These are phyloP conservation scores for Prosopis cineraria DNA, from an alignment of 306 rosid species.

Conservation along the genomic window DNA sequence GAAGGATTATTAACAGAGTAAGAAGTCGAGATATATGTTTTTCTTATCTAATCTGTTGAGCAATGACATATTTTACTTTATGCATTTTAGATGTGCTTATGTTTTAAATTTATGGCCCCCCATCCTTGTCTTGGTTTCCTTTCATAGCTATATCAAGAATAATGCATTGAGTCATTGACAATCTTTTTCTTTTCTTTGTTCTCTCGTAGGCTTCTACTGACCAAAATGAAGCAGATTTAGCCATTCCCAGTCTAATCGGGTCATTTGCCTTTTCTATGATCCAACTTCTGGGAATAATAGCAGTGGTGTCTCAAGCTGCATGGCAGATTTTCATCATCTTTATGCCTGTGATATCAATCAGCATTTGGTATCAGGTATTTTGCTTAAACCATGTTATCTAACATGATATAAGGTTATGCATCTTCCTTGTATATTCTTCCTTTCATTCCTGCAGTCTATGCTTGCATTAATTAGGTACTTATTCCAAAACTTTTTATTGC, in stretches of 20 bases:
- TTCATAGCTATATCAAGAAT: neutral
- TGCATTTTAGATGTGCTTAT: conserved; percentile 4
- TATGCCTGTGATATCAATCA: conserved; percentile 60
- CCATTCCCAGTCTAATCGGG: conserved; percentile 48
- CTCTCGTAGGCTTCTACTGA: conserved; percentile 74
- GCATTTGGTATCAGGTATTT: conserved; percentile 81
- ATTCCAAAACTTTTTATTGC: neutral
- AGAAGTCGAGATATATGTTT: neutral
- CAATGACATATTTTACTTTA: neutral
- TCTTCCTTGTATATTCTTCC: neutral
- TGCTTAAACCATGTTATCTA: conserved; percentile 9
- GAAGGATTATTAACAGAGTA: conserved; percentile 81
- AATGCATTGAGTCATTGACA: neutral
- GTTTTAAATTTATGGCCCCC: neutral
- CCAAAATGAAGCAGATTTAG: conserved; percentile 67
- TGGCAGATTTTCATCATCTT: conserved; percentile 83
- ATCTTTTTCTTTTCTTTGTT: neutral
- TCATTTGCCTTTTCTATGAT: conserved; percentile 54
- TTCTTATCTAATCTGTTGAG: neutral
- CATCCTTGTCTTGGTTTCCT: conserved; percentile 5
- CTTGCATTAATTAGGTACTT: neutral
- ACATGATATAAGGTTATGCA: neutral
- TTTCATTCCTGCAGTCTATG: neutral
- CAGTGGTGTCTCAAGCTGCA: conserved; percentile 81
- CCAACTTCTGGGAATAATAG: conserved; percentile 74